phyloP scores from a whole-genome alignment of 179 eudicot species.

The Beta lomatogona region DNA sequence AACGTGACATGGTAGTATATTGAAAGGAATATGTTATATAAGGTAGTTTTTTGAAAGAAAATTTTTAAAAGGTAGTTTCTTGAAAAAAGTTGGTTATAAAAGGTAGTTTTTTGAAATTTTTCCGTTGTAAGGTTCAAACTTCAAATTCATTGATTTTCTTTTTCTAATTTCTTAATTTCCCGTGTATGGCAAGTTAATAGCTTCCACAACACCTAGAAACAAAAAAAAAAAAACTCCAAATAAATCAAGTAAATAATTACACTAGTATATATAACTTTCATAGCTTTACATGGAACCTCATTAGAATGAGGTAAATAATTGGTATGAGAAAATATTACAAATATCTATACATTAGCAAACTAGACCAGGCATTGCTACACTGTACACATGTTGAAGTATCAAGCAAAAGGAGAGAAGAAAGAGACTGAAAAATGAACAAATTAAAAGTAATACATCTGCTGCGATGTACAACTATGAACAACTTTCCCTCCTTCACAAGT shows the following conservation, averaged over 20 bases:
- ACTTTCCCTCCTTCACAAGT: neutral
- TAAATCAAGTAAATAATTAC: neutral
- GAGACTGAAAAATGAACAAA: neutral
- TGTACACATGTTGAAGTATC: slow-evolving; percentile 11
- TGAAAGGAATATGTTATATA: too few relatives aligned
- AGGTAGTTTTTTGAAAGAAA: too few relatives aligned
- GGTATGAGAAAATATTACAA: neutral
- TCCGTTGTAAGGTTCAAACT: too few relatives aligned
- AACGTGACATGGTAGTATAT: too few relatives aligned
- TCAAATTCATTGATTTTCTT: too few relatives aligned
- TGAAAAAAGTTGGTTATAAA: too few relatives aligned
- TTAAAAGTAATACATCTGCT: neutral
- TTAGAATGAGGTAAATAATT: neutral
- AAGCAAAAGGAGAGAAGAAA: neutral
- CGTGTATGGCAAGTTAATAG: too few relatives aligned
- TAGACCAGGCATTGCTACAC: neutral
- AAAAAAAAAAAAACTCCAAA: too few relatives aligned
- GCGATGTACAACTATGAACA: slow-evolving; percentile 12
- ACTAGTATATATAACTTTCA: neutral
- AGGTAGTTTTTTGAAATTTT: too few relatives aligned
- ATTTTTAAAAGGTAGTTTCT: too few relatives aligned
- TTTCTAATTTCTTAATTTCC: too few relatives aligned
- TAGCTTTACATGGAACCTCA: neutral
- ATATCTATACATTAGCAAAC: neutral
- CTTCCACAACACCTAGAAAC: too few relatives aligned